Evolutionary conservation across 2,329 filamentous ascomycete species (phyloP).

Genomic region (Phaeosphaeriaceae sp.): DNA sequence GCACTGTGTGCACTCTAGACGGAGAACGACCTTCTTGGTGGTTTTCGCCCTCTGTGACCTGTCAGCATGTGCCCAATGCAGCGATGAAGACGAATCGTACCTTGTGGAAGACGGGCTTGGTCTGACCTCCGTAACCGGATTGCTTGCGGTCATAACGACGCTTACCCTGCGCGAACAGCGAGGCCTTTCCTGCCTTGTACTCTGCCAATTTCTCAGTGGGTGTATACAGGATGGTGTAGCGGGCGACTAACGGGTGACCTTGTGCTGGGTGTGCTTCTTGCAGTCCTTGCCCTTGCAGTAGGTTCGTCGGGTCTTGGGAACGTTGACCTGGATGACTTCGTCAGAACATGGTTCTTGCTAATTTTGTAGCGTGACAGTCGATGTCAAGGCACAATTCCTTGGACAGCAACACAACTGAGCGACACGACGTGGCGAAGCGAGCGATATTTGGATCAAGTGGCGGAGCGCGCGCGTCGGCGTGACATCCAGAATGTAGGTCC

Average conservation of each 20-base stretch:
- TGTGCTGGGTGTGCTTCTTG: slow-evolving; percentile 60
- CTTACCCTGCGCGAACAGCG: slow-evolving; percentile 98
- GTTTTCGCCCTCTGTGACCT: slow-evolving; percentile 90
- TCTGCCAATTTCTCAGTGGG: slow-evolving; percentile 52
- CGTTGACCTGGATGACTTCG: slow-evolving; percentile 76
- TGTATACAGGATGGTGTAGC: slow-evolving; percentile 8
- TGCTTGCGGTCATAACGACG: slow-evolving; percentile 92
- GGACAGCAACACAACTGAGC: slow-evolving; percentile 14
- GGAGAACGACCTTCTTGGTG: slow-evolving; percentile 99
- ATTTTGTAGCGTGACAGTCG: neutral
- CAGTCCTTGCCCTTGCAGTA: slow-evolving; percentile 97
- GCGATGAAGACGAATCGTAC: slow-evolving; percentile 17
- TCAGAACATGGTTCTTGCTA: slow-evolving; percentile 21
- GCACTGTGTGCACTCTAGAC: slow-evolving; percentile 96
- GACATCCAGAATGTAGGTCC: neutral
- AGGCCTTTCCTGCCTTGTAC: slow-evolving; percentile 98
- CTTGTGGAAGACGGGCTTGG: slow-evolving; percentile 99
- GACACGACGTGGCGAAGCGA: slow-evolving; percentile 1
- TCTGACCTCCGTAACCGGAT: slow-evolving; percentile 99
- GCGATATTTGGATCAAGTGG: neutral
- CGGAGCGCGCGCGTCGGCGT: neutral
- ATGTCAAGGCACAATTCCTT: neutral
- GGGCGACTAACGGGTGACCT: slow-evolving; percentile 45
- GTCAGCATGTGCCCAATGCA: slow-evolving; percentile 17
- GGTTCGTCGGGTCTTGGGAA: slow-evolving; percentile 96